Evolutionary conservation across 2,329 filamentous ascomycete species (phyloP).

Genomic region (Aphanoascus verrucosus): DNA sequence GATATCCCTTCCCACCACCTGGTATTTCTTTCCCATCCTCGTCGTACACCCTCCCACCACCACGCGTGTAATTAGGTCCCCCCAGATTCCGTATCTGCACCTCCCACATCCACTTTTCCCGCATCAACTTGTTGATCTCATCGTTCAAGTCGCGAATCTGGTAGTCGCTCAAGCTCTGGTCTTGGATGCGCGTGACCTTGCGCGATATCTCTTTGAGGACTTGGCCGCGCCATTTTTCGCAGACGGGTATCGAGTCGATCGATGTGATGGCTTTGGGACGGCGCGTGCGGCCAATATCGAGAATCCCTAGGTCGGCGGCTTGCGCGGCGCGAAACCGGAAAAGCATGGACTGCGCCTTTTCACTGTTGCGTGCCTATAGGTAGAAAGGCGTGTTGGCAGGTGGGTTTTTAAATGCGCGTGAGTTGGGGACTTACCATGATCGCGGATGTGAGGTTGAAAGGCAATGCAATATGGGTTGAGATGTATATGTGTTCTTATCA

Average conservation of each 20-base stretch:
- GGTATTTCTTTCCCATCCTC: constrained; percentile 61
- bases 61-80: constrained; percentile 93
- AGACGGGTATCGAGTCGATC: constrained; percentile 69
- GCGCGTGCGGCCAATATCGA: constrained; percentile 80
- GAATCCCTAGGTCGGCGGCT: constrained; percentile 89
- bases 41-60: constrained; percentile 58
- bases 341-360: constrained; percentile 99
- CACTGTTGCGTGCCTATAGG: constrained; percentile 80
- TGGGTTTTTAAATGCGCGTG: not conserved
- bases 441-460: not conserved
- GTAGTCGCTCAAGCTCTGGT: constrained; percentile 81
- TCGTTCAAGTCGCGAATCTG: constrained; percentile 97
- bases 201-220: constrained; percentile 94
- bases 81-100: constrained; percentile 88
- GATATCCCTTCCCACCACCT: constrained; percentile 74
- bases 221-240: constrained; percentile 97
- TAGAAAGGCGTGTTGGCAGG: not conserved
- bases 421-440: constrained; percentile 8
- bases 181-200: constrained; percentile 94
- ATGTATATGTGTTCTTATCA: not conserved
- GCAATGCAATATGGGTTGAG: not conserved
- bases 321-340: constrained; percentile 98
- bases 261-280: constrained; percentile 86
- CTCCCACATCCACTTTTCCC: constrained; percentile 99
- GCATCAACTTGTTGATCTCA: constrained; percentile 98